Conservation (phyloP, 139 green algal species). For the Tetraselmis striata region DNA sequence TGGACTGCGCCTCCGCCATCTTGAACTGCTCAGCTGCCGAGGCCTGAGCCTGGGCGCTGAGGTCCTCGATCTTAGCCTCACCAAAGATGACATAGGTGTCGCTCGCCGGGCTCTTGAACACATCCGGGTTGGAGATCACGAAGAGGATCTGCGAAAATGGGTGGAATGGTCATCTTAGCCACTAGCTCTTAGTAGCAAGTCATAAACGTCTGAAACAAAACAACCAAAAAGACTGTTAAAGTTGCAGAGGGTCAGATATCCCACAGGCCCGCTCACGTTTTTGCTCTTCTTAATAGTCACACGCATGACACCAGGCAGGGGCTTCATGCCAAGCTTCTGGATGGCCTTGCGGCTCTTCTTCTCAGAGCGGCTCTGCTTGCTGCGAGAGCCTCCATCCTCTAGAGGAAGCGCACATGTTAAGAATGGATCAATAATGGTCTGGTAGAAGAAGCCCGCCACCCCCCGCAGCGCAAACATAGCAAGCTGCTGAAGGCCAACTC, state of each 20-base stretch:
- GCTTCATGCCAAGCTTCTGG: slow-evolving; percentile 99
- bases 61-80: slow-evolving; percentile 99
- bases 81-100: slow-evolving; percentile 99
- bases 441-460: neutral
- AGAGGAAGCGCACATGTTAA: slow-evolving; percentile 5
- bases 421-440: neutral
- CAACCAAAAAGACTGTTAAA: no score
- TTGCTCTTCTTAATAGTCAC: slow-evolving; percentile 99
- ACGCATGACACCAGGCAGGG: slow-evolving; percentile 75
- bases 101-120: slow-evolving; percentile 91
- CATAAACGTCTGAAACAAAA: neutral
- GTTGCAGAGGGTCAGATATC: no score
- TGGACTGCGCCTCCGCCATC: slow-evolving; percentile 12
- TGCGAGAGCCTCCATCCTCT: slow-evolving; percentile 40
- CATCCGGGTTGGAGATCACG: slow-evolving; percentile 93
- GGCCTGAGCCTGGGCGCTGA: slow-evolving; percentile 73
- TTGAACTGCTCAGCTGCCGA: slow-evolving; percentile 83
- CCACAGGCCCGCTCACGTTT: slow-evolving; percentile 81
- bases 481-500: slow-evolving; percentile 12
- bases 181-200: neutral
- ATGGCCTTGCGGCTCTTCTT: slow-evolving; percentile 99
- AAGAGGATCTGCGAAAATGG: slow-evolving; percentile 82
- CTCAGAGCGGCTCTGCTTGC: slow-evolving; percentile 92
- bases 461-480: neutral
- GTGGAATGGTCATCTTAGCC: neutral